Conservation (phyloP, 2,329 filamentous ascomycete species). For the Fusarium solani-melongenae region DNA sequence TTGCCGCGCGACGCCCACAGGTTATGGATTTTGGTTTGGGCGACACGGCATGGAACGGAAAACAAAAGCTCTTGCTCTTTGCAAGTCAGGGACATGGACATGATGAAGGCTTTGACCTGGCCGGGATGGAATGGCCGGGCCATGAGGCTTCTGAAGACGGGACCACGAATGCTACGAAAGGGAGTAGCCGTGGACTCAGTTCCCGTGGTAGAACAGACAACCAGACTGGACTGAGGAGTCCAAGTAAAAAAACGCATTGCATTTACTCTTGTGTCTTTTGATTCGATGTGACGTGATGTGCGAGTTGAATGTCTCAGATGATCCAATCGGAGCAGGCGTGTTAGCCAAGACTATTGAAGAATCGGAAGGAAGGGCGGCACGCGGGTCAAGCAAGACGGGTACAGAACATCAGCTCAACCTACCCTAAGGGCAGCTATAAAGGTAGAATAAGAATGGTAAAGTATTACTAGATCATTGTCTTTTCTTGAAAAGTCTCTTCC, state of each 20-base stretch:
- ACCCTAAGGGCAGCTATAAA: background rate
- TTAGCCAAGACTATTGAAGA: background rate
- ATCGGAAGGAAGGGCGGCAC: background rate
- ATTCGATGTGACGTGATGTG: background rate
- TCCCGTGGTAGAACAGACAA: constrained; percentile 49
- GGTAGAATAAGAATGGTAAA: background rate
- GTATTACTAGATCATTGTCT: background rate
- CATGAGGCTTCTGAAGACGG: constrained; percentile 44
- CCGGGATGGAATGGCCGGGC: constrained; percentile 38
- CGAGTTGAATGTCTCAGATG: background rate
- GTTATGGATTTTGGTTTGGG: constrained; percentile 53
- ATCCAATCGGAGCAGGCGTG: background rate
- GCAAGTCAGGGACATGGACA: constrained; percentile 46
- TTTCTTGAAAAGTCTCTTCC: background rate
- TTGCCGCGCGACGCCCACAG: constrained; percentile 51
- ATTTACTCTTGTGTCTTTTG: constrained; percentile 19
- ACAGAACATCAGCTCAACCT: background rate
- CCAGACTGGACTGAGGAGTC: constrained; percentile 49
- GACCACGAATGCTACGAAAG: constrained; percentile 37
- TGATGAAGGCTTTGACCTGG: constrained; percentile 43
- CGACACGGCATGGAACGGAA: constrained; percentile 46
- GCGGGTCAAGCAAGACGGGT: background rate
- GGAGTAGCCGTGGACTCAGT: constrained; percentile 39
- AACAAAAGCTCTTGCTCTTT: constrained; percentile 47
- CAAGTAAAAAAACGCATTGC: constrained; percentile 47